Conservation (phyloP, 345 rosid genomes). For the Melaleuca quinquenervia region DNA sequence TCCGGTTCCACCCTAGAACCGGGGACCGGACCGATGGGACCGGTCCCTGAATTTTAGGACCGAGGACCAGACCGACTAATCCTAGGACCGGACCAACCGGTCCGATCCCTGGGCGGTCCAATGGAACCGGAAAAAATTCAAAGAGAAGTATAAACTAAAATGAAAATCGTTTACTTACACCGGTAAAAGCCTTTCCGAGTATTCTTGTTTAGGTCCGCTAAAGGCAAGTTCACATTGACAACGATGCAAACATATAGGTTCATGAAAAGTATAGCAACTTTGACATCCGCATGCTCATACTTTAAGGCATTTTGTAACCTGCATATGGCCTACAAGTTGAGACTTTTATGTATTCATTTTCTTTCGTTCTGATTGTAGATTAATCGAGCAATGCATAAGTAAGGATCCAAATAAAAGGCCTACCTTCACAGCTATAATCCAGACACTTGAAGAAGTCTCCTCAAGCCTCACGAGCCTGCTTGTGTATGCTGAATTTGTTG, state of each 20-base stretch:
- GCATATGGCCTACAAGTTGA: background rate
- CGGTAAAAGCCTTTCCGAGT: no score
- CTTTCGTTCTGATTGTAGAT: conserved; percentile 4
- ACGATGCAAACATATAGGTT: background rate
- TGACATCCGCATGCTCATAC: background rate
- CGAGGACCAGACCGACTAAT: no score
- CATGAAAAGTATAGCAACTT: background rate
- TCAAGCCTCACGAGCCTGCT: background rate
- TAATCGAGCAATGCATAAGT: conserved; percentile 23
- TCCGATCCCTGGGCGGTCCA: no score
- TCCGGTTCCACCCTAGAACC: no score
- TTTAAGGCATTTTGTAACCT: background rate
- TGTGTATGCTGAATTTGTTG: conserved; percentile 11
- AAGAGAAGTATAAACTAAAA: no score
- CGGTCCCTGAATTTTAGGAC: no score
- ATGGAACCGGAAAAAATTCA: no score
- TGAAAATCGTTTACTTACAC: no score
- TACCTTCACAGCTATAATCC: conserved; percentile 13
- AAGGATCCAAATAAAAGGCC: conserved; percentile 15
- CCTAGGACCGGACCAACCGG: no score
- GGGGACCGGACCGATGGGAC: no score
- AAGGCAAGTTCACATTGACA: background rate
- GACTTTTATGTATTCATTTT: background rate
- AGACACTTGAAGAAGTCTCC: conserved; percentile 31
- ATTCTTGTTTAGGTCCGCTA: background rate